These are phyloP conservation scores for Skeletonema potamos DNA, from an alignment of 108 stramenopile genomes.

Conservation along the genomic window DNA sequence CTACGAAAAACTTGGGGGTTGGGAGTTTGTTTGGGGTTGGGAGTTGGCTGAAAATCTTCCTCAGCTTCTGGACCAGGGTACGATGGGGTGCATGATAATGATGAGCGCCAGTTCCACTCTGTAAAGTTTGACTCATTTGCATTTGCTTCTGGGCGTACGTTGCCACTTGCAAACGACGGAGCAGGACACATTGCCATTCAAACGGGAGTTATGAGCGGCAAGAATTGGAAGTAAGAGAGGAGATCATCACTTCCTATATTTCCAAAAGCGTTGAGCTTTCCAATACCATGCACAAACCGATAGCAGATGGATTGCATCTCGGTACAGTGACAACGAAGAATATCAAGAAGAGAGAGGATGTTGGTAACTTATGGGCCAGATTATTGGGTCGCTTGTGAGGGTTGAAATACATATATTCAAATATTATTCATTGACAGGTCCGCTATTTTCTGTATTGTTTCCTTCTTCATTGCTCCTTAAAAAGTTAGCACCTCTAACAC, in stretches of 20 bases:
- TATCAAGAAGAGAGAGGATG: constrained; percentile 3
- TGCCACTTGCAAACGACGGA: constrained; percentile 6
- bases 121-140: no score
- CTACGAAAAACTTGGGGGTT: no score
- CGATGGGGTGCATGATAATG: no score
- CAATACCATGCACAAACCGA: not conserved
- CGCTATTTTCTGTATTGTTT: not conserved
- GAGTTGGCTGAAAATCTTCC: no score
- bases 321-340: not conserved
- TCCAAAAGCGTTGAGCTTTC: constrained; percentile 3
- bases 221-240: not conserved
- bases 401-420: not conserved
- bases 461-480: not conserved
- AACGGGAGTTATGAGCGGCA: not conserved
- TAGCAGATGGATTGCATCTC: constrained; percentile 6
- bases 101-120: no score
- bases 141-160: no score
- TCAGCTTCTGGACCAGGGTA: no score
- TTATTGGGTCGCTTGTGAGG: not conserved
- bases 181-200: constrained; percentile 8
- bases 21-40: no score
- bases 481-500: not conserved
- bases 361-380: constrained; percentile 5
- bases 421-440: not conserved
- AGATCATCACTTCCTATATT: constrained; percentile 1